Base-by-base conservation (phyloP, 1,284 basidiomycete species). In the Chalciporus sp. region DNA sequence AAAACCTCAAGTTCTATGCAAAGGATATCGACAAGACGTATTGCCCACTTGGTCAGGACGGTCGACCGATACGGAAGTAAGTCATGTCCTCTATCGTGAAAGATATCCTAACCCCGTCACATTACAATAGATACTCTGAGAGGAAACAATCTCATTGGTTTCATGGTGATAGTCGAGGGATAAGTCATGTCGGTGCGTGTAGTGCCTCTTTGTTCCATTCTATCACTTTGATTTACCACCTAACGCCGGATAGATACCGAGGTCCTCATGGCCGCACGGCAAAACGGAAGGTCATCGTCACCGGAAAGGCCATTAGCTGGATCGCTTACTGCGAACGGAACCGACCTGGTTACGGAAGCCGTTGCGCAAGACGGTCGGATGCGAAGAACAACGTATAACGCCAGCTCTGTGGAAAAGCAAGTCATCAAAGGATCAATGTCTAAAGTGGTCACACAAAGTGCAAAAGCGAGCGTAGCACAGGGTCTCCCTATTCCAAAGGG, bases 121-220 rank as follows among this genome's bases (percentile, higher is more conserved):
- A 27, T 23, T 27, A 23, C 43, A 47, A 45, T 43, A 80, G 82
- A 57, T 81, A 74, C 59, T 84, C 83, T 2, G 78, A 84, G 55
- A 71, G 76, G 53, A 73, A 76, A 41, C 67, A 73, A 41, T 79
- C 79, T 31, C 80, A 87, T 58, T 88, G 88, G 88, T 84, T 88
- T 59, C 75, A 82, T 55, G 75, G 77, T 9, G 83, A 81, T 56
- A 72, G 70, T 47, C 79, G 83, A 51, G 82, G 84, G 5, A 70
- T 80, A 41, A 85, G 83, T 2, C 77, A 82, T 47, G 75, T 81
- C 45, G 78, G 83, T 83, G 60, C 52, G 74, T 59, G 48, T 39
- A 14, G 31, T 33, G 14, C 42, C 31, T 53, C 53, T 27, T 42
- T 41, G 33, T 46, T 51, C 39, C 12, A 45, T 39, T 42, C 35